Evolutionary conservation across 805 yeast genomes (phyloP).

Genomic region (Candida corydali): DNA sequence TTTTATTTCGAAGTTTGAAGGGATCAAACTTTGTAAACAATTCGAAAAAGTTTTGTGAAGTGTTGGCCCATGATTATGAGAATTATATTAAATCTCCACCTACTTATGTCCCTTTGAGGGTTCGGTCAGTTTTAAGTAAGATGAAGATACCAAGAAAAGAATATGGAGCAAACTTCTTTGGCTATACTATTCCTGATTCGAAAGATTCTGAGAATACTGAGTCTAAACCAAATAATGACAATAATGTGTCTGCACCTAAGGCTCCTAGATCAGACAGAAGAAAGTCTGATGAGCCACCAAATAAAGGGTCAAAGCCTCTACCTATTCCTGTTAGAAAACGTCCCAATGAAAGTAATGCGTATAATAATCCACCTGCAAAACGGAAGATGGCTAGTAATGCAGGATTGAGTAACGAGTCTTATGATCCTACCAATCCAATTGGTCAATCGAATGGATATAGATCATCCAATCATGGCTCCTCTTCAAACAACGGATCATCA

Average conservation of each 20-base stretch:
- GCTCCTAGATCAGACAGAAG: background rate
- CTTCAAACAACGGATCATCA: background rate
- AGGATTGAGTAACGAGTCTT: background rate
- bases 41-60: constrained; percentile 4
- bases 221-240: background rate
- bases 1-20: constrained; percentile 4
- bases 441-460: too few relatives aligned
- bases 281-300: background rate
- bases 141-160: background rate
- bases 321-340: background rate
- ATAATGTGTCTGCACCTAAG: too few relatives aligned
- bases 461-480: too few relatives aligned
- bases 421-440: background rate
- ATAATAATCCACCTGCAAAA: background rate
- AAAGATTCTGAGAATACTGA: background rate
- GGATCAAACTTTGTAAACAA: background rate
- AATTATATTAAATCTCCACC: constrained; percentile 1
- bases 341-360: background rate
- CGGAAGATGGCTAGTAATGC: background rate
- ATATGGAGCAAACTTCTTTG: background rate
- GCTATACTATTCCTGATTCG: background rate
- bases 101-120: background rate
- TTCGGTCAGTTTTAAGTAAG: background rate
- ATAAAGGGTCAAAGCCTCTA: background rate
- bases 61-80: constrained; percentile 3